Evolutionary conservation across 257 asterid species (phyloP).

Genomic region (Eustoma russellianum): DNA sequence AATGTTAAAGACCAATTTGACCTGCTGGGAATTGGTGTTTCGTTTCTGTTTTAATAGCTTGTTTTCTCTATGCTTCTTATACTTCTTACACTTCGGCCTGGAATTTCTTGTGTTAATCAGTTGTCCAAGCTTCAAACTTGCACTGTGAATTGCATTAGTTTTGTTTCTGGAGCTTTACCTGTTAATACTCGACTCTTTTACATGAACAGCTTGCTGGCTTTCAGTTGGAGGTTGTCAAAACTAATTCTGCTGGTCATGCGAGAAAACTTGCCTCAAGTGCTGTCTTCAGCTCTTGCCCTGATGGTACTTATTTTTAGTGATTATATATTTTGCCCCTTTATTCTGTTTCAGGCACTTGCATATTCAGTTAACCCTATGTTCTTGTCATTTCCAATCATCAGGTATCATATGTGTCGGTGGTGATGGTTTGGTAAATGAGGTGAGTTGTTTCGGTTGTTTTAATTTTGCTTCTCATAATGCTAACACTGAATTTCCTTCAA

Average conservation of each 20-base stretch:
- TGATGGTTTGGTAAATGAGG: constrained; percentile 98
- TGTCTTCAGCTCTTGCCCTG: constrained; percentile 95
- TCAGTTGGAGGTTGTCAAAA: constrained; percentile 84
- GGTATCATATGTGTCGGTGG: constrained; percentile 99
- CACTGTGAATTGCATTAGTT: no score
- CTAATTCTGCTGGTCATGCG: constrained; percentile 98
- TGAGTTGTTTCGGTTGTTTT: constrained; percentile 17
- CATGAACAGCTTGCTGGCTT: constrained; percentile 89
- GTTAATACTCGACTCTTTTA: constrained; percentile 1
- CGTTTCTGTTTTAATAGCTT: no score
- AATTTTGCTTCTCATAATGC: neutral
- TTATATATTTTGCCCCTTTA: constrained; percentile 10
- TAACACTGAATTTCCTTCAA: no score
- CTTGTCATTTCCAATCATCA: constrained; percentile 22
- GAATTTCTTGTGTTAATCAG: neutral
- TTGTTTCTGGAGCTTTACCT: neutral
- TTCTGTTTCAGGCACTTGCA: constrained; percentile 6
- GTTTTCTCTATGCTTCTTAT: no score
- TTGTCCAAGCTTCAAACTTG: neutral
- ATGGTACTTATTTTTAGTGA: constrained; percentile 45
- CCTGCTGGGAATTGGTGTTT: no score
- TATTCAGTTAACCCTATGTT: constrained; percentile 10
- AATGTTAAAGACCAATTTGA: no score
- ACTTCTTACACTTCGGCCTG: neutral
- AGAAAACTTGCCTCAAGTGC: constrained; percentile 80